phyloP scores from a whole-genome alignment of 108 stramenopile species.

The Fistulifera solaris region DNA sequence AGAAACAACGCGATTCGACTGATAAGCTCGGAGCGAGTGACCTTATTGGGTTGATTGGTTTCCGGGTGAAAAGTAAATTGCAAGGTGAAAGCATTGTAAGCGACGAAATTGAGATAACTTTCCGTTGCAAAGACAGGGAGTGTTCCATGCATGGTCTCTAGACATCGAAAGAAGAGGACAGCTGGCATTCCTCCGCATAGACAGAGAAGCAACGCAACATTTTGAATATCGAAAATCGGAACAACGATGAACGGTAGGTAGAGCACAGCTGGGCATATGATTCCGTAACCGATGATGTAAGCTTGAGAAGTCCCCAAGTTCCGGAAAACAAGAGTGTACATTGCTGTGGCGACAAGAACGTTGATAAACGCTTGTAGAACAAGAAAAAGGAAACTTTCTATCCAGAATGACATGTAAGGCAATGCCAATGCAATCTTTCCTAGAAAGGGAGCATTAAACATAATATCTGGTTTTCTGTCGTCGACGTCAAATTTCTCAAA shows the following conservation, averaged over 20 bases:
- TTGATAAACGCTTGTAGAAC: too few species aligned
- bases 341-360: too few species aligned
- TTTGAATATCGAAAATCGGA: conserved; percentile 4
- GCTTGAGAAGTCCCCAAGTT: not conserved
- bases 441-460: too few species aligned
- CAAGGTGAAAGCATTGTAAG: conserved; percentile 9
- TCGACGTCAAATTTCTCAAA: too few species aligned
- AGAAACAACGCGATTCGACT: not conserved
- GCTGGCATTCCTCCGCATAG: conserved; percentile 3
- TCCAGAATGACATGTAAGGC: too few species aligned
- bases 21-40: not conserved
- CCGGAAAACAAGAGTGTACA: too few species aligned
- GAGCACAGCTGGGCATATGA: conserved; percentile 14
- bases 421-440: too few species aligned
- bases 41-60: conserved; percentile 1
- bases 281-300: conserved; percentile 16
- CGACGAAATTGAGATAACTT: conserved; percentile 1
- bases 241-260: conserved; percentile 9
- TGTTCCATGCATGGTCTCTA: conserved; percentile 13
- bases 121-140: conserved; percentile 11
- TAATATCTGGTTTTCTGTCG: too few species aligned
- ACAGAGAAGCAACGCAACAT: conserved; percentile 7
- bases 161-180: conserved; percentile 12
- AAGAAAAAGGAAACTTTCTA: too few species aligned
- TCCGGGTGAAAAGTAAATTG: conserved; percentile 10